Evolutionary conservation across 2,329 filamentous ascomycete species (phyloP).

Genomic region (Penicillium palitans): DNA sequence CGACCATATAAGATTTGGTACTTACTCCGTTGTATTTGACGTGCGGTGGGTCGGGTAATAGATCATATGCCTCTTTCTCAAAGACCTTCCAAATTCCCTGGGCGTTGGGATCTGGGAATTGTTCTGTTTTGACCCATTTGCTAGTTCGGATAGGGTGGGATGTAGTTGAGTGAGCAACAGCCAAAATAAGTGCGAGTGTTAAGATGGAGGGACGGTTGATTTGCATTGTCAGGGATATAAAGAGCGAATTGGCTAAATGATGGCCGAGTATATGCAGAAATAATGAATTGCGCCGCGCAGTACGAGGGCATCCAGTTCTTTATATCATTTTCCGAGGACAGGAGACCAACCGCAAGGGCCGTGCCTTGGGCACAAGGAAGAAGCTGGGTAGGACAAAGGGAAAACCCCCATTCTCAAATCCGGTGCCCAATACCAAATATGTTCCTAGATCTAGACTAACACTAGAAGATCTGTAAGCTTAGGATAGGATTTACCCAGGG

Average conservation of each 20-base stretch:
- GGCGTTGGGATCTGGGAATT: slow-evolving; percentile 1
- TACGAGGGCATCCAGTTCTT: slow-evolving; percentile 1
- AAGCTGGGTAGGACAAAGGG: slow-evolving; percentile 18
- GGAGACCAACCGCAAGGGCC: slow-evolving; percentile 20
- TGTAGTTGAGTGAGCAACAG: slow-evolving; percentile 5
- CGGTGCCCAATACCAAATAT: background rate
- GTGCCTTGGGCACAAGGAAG: slow-evolving; percentile 6
- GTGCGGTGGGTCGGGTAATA: slow-evolving; percentile 3
- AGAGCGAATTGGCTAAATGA: background rate
- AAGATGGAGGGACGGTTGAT: background rate
- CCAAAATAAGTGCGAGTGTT: slow-evolving; percentile 11
- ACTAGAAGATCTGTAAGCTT: slow-evolving; percentile 1
- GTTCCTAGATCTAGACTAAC: slow-evolving; percentile 10
- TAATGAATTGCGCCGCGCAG: background rate
- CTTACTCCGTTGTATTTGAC: slow-evolving; percentile 9
- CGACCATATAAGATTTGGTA: background rate
- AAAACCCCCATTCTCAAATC: background rate
- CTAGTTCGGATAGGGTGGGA: slow-evolving; percentile 17
- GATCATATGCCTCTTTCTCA: slow-evolving; percentile 2
- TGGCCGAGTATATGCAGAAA: background rate
- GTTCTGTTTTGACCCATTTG: slow-evolving; percentile 12
- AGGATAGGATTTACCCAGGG: background rate
- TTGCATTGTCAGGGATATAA: slow-evolving; percentile 2
- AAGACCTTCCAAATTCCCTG: slow-evolving; percentile 9
- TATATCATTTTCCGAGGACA: slow-evolving; percentile 8